Percentiles rank a stretch among this genome's conserved stretches.
These are phyloP conservation scores for Solanum pinnatisectum DNA, from an alignment of 257 asterid genomes.

Conservation along the genomic window DNA sequence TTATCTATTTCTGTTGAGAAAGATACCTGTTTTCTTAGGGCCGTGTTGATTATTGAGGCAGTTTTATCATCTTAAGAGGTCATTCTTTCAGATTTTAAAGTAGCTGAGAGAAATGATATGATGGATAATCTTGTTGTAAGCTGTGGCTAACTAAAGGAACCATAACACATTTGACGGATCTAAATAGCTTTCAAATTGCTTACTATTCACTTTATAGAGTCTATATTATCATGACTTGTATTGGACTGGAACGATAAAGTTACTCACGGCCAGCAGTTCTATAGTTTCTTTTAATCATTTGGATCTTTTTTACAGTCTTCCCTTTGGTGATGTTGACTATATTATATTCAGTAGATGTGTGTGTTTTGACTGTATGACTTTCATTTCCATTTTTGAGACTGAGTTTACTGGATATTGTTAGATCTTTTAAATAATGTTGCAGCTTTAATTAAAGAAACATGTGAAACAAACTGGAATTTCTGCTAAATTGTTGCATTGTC, in stretches of 20 bases:
- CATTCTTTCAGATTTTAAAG: not conserved
- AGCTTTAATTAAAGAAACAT: not conserved
- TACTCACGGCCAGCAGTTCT: not conserved
- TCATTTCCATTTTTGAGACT: not conserved
- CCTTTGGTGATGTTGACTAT: not conserved
- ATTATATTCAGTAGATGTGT: not conserved
- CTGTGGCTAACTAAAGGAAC: not conserved
- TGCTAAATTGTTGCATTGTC: not conserved
- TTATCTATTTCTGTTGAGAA: not conserved
- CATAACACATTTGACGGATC: not conserved
- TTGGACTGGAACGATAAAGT: not conserved
- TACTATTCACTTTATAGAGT: not conserved
- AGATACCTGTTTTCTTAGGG: not conserved
- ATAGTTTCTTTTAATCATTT: not conserved
- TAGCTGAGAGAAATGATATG: not conserved
- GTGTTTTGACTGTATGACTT: not conserved
- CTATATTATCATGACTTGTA: not conserved
- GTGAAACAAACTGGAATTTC: not conserved
- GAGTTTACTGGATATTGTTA: not conserved
- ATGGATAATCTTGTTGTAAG: not conserved
- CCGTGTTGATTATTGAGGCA: not conserved
- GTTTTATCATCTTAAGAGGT: not conserved
- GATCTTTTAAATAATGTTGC: not conserved
- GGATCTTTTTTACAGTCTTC: not conserved
- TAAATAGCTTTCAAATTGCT: not conserved